These are phyloP conservation scores for Macrophomina tecta DNA, from an alignment of 2,329 filamentous ascomycete species.

Conservation along the genomic window DNA sequence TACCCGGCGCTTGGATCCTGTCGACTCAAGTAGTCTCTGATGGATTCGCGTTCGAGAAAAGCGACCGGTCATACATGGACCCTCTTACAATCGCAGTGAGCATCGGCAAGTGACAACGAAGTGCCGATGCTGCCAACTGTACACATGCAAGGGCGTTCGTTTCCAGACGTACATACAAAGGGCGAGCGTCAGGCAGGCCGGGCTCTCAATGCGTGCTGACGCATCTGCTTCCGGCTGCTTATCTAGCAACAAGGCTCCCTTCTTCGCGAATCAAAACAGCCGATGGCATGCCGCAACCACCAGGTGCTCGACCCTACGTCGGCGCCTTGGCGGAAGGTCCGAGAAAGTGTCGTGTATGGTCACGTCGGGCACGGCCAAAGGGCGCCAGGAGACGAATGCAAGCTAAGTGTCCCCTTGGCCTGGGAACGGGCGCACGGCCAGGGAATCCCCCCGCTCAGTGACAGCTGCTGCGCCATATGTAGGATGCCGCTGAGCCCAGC, in stretches of 20 bases:
- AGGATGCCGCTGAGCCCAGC: neutral
- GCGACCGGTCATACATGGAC: neutral
- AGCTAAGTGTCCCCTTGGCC: neutral
- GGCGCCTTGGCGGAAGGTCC: constrained; percentile 4
- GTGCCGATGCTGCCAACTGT: neutral
- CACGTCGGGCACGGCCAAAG: neutral
- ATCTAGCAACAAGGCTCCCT: too few species aligned
- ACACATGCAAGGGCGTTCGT: too few species aligned
- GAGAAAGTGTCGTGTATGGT: neutral
- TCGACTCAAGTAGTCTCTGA: neutral
- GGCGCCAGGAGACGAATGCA: neutral
- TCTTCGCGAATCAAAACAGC: too few species aligned
- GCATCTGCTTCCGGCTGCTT: too few species aligned
- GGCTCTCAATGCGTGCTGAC: too few species aligned
- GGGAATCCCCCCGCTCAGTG: neutral
- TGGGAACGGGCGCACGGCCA: neutral
- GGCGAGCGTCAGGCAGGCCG: too few species aligned
- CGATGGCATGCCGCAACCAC: neutral
- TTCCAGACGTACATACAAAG: too few species aligned
- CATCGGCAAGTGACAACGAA: neutral
- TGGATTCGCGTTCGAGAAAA: neutral
- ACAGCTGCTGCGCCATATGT: neutral
- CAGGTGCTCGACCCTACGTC: neutral
- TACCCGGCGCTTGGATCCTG: constrained; percentile 3
- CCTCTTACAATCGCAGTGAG: neutral